Evolutionary conservation across 2,329 filamentous ascomycete genomes (phyloP).

Genomic region (Penicillium polonicum): DNA sequence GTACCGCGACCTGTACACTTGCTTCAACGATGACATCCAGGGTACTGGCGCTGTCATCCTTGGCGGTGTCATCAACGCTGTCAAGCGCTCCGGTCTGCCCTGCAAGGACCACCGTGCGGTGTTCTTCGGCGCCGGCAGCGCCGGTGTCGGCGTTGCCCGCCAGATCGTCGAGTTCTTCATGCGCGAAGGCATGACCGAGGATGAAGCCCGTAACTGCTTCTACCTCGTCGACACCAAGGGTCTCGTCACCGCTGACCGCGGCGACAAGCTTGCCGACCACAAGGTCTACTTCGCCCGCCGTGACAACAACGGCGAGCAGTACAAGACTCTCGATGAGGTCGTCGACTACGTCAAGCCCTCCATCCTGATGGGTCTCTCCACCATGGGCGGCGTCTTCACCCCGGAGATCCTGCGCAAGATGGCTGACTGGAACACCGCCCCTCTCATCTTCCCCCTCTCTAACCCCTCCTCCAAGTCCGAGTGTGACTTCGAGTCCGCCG

Average conservation of each 20-base stretch:
- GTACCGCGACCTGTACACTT: constrained; percentile 84
- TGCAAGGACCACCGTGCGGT: constrained; percentile 89
- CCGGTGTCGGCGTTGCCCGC: constrained; percentile 95
- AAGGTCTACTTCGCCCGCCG: constrained; percentile 67
- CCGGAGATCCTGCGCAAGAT: constrained; percentile 72
- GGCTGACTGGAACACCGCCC: constrained; percentile 66
- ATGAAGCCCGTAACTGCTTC: constrained; percentile 86
- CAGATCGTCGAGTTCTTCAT: constrained; percentile 98
- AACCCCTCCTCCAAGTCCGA: constrained; percentile 97
- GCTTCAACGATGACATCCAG: constrained; percentile 99
- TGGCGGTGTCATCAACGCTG: constrained; percentile 71
- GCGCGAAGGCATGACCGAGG: constrained; percentile 82
- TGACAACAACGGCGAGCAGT: constrained; percentile 63
- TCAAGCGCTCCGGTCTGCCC: constrained; percentile 81
- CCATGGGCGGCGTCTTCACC: constrained; percentile 92
- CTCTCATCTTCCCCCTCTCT: constrained; percentile 93
- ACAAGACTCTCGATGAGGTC: constrained; percentile 81
- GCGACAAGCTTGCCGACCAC: constrained; percentile 90
- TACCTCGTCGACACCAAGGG: constrained; percentile 97
- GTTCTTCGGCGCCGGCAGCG: constrained; percentile 93
- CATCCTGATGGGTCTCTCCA: constrained; percentile 89
- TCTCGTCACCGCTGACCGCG: constrained; percentile 87
- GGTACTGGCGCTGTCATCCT: constrained; percentile 94
- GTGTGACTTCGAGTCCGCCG: constrained; percentile 92
- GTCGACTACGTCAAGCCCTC: constrained; percentile 94